Evolutionary conservation across 2,329 filamentous ascomycete species (phyloP).

Genomic region (Ascosphaera aggregata): DNA sequence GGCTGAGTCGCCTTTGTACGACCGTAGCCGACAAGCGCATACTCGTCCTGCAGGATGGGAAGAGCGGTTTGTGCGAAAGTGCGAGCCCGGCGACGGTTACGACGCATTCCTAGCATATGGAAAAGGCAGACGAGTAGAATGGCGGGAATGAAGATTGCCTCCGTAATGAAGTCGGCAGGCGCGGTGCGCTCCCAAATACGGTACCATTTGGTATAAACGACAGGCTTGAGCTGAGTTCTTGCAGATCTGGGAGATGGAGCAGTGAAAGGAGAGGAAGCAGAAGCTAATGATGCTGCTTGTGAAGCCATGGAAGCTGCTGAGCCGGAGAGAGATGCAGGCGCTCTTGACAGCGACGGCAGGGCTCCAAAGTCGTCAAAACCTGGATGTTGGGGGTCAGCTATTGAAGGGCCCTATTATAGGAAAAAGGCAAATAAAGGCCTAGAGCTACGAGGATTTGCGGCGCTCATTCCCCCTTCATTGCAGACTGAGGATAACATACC

Average conservation of each 20-base stretch:
- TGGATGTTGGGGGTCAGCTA: constrained; percentile 16
- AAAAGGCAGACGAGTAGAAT: constrained; percentile 51
- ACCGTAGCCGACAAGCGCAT: constrained; percentile 61
- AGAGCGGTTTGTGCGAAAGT: constrained; percentile 59
- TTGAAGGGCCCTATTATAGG: too few relatives aligned
- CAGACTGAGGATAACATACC: constrained; percentile 5
- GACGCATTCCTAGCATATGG: constrained; percentile 57
- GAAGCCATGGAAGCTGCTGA: constrained; percentile 17
- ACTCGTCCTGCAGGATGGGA: constrained; percentile 52
- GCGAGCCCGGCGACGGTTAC: constrained; percentile 59
- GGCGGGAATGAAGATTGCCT: constrained; percentile 58
- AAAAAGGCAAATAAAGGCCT: constrained; percentile 1
- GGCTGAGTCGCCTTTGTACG: constrained; percentile 15
- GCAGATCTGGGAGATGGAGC: constrained; percentile 22
- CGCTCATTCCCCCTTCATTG: too few relatives aligned
- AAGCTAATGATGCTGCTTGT: constrained; percentile 3
- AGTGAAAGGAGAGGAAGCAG: constrained; percentile 3
- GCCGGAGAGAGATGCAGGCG: too few relatives aligned
- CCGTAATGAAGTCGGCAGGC: constrained; percentile 62
- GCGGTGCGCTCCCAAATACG: constrained; percentile 81
- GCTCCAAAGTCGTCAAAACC: constrained; percentile 90
- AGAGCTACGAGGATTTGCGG: not conserved
- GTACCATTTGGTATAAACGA: constrained; percentile 81
- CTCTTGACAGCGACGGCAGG: constrained; percentile 41
- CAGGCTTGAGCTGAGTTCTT: constrained; percentile 16